These are phyloP conservation scores for Eremothecium coryli DNA, from an alignment of 1,139 yeast genomes.

Conservation along the genomic window DNA sequence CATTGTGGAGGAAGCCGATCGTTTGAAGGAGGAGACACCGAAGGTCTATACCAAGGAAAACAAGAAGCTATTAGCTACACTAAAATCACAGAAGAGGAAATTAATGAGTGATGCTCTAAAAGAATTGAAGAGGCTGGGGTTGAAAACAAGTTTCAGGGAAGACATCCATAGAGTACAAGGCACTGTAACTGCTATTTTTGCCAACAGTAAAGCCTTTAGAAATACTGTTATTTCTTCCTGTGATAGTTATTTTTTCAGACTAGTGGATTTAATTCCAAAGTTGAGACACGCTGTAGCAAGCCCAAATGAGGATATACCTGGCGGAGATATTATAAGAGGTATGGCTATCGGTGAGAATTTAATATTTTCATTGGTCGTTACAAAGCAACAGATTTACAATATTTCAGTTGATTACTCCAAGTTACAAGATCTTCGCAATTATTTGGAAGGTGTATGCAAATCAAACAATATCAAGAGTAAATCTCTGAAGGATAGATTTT, in stretches of 20 bases:
- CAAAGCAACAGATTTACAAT: constrained; percentile 39
- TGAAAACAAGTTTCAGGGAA: constrained; percentile 55
- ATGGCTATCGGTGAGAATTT: constrained; percentile 73
- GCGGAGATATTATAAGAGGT: constrained; percentile 64
- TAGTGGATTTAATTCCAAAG: constrained; percentile 73
- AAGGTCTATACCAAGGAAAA: constrained; percentile 56
- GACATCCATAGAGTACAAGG: constrained; percentile 56
- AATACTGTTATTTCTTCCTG: constrained; percentile 36
- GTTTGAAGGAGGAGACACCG: constrained; percentile 72
- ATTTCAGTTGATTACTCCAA: constrained; percentile 25
- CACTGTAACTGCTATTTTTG: constrained; percentile 53
- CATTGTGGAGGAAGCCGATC: constrained; percentile 48
- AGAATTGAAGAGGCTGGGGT: constrained; percentile 66
- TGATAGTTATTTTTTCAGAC: constrained; percentile 57
- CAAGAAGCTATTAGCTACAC: constrained; percentile 61
- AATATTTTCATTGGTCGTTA: constrained; percentile 43
- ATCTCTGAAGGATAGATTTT: constrained; percentile 9
- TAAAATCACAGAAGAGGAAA: constrained; percentile 73
- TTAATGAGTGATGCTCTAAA: constrained; percentile 67
- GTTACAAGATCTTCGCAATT: constrained; percentile 15
- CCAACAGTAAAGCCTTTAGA: constrained; percentile 43
- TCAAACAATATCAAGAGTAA: constrained; percentile 14
- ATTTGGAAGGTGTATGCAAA: constrained; percentile 19
- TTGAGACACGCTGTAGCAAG: constrained; percentile 55
- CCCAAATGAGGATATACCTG: constrained; percentile 67